Percentiles rank a stretch among this genome's conserved stretches.
These are phyloP conservation scores for Verticillium dahliae DNA, from an alignment of 2,329 filamentous ascomycete genomes.

Conservation along the genomic window DNA sequence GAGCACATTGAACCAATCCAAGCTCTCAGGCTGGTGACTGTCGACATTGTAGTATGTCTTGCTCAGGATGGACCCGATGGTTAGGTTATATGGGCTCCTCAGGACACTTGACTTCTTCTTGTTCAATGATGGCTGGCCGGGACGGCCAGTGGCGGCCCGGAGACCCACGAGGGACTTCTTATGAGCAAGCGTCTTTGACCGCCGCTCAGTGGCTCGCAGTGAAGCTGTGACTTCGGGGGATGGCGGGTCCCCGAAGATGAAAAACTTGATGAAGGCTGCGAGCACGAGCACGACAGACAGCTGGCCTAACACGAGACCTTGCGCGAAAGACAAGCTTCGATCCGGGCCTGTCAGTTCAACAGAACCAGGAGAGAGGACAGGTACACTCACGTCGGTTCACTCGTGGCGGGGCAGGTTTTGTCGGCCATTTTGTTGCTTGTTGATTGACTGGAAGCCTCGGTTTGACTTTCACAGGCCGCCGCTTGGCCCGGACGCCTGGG, in stretches of 20 bases:
- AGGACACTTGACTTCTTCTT: slow-evolving; percentile 68
- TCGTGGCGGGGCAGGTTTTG: slow-evolving; percentile 23
- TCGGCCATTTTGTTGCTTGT: slow-evolving; percentile 5
- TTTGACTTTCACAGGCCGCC: too few relatives aligned
- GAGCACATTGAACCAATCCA: slow-evolving; percentile 99
- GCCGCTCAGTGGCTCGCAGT: slow-evolving; percentile 66
- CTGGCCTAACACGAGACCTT: slow-evolving; percentile 89
- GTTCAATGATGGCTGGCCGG: slow-evolving; percentile 38
- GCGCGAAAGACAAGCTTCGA: slow-evolving; percentile 76
- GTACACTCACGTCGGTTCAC: slow-evolving; percentile 13
- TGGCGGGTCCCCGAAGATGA: slow-evolving; percentile 94
- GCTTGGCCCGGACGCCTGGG: too few relatives aligned
- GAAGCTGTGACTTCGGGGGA: slow-evolving; percentile 75
- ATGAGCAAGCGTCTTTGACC: slow-evolving; percentile 68
- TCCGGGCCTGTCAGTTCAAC: neutral
- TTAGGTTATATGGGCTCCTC: slow-evolving; percentile 66
- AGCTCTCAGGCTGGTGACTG: slow-evolving; percentile 88
- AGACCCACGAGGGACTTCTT: slow-evolving; percentile 65
- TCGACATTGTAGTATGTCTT: slow-evolving; percentile 98
- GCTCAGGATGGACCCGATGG: slow-evolving; percentile 86
- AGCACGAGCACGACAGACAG: slow-evolving; percentile 86
- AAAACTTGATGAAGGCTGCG: slow-evolving; percentile 97
- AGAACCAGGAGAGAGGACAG: neutral
- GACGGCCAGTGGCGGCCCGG: slow-evolving; percentile 35
- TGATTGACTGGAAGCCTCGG: too few relatives aligned